These are phyloP conservation scores for Rauvolfia tetraphylla DNA, from an alignment of 257 asterid genomes.

Conservation along the genomic window DNA sequence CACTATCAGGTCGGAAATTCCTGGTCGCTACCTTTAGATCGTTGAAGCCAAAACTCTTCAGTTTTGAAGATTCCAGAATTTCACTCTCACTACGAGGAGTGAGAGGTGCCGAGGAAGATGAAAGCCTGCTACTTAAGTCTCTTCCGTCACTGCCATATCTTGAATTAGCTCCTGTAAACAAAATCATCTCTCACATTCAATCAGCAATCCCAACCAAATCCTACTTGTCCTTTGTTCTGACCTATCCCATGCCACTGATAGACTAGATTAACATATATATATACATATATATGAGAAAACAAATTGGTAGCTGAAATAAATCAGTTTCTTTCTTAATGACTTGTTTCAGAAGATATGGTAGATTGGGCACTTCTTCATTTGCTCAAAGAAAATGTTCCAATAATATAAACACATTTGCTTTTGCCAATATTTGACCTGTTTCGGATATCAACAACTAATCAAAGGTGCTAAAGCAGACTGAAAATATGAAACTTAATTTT, in stretches of 20 bases:
- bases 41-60: constrained; percentile 50
- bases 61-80: constrained; percentile 52
- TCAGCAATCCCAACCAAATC: neutral
- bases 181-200: neutral
- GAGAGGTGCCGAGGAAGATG: constrained; percentile 48
- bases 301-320: neutral
- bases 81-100: constrained; percentile 59
- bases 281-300: neutral
- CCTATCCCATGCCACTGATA: neutral
- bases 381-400: too few relatives aligned
- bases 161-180: constrained; percentile 17
- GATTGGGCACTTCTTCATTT: too few relatives aligned
- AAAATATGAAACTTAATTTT: too few relatives aligned
- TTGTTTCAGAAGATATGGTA: too few relatives aligned
- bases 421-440: neutral
- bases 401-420: neutral
- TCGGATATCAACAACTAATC: neutral
- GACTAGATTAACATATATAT: neutral
- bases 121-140: constrained; percentile 27
- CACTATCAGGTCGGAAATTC: constrained; percentile 73
- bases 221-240: neutral
- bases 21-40: constrained; percentile 76
- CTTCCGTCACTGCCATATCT: constrained; percentile 30
- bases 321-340: too few relatives aligned
- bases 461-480: too few relatives aligned